Evolutionary conservation across 2,329 filamentous ascomycete genomes (phyloP), one percentile per base, ranked within the genome.

Genomic region (Trichoderma harzianum): DNA sequence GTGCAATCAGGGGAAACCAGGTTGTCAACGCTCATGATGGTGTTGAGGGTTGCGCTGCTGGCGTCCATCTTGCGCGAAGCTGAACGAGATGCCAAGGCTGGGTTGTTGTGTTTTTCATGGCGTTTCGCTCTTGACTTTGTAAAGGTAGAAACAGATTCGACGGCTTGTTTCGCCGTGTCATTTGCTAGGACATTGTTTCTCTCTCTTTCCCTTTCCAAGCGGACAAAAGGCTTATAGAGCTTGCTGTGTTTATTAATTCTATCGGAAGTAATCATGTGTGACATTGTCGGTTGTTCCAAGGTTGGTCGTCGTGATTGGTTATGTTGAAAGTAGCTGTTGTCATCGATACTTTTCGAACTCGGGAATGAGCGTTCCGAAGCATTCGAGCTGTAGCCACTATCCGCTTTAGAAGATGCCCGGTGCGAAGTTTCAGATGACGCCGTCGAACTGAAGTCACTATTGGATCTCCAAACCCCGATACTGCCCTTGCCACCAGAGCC

Each of bases 341-440:
- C 30, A 43, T 67, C 61, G 43, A 18, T 28, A 30, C 36, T 57
- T 21, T 34, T 28, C 24, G 53, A 58, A 26, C 82, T 81, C 30
- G 77, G 78, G n/a, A 87, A 83, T 0, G 88, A 90, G 51, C 86
- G 84, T 21, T 89, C 78, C 14, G 89, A 90, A 5, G 87, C 81
- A 75, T 86, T 89, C 8, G 88, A 90, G 75, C 87, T 87, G 75
- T 90, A 91, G 3, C 86, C 87, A 73, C 87, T 89, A 72, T 88
- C 86, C 21, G 79, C 76, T 61, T 79, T 78, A 12, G 71, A 73
- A 39, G 81, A 60, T 8, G 71, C 74, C 51, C 75, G 76, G 47
- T 75, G 61, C 30, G 60, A 63, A 12, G 51, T 58, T 14, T 70
- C 70, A 18, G 69, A 72, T 7, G 72, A 63, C 10, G 61, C 39